Conservation (phyloP, 805 yeast species). For the Osmozyma mogii region DNA sequence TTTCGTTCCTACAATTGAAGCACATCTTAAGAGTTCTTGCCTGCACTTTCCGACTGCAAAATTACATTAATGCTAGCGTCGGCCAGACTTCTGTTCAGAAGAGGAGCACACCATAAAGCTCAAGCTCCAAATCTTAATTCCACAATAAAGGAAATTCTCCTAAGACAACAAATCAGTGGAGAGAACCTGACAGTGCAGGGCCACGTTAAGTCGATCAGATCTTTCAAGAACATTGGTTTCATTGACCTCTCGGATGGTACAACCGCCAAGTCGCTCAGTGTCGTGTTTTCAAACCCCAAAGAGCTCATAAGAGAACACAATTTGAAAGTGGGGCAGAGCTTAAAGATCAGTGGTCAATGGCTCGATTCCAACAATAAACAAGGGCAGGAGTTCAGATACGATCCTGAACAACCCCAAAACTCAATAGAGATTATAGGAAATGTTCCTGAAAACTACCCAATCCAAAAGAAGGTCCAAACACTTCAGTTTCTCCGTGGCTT, state of each 20-base stretch:
- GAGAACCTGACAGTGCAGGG: constrained; percentile 49
- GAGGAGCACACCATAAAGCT: too few species aligned
- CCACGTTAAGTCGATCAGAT: constrained; percentile 56
- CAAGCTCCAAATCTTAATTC: too few species aligned
- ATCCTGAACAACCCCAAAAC: constrained; percentile 19
- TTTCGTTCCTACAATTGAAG: too few species aligned
- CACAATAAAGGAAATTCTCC: constrained; percentile 7
- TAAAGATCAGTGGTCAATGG: constrained; percentile 27
- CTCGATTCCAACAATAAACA: constrained; percentile 25
- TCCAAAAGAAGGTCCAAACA: constrained; percentile 74
- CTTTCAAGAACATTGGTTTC: constrained; percentile 71
- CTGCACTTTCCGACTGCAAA: too few species aligned
- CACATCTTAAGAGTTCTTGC: too few species aligned
- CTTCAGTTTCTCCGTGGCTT: constrained; percentile 57
- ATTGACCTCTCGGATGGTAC: constrained; percentile 80
- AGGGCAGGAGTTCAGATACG: constrained; percentile 22
- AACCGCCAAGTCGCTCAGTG: constrained; percentile 41
- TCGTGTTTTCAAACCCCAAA: constrained; percentile 29
- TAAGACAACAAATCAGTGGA: constrained; percentile 10
- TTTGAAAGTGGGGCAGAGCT: constrained; percentile 43
- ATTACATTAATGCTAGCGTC: too few species aligned
- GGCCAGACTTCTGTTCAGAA: too few species aligned
- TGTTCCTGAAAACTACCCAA: constrained; percentile 60
- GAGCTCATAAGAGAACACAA: constrained; percentile 15
- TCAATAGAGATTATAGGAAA: constrained; percentile 47